Percentiles rank a stretch among this genome's conserved stretches.
Conservation (phyloP, 192 early-diverging fungal species). For the Phlyctochytrium arcticum region DNA sequence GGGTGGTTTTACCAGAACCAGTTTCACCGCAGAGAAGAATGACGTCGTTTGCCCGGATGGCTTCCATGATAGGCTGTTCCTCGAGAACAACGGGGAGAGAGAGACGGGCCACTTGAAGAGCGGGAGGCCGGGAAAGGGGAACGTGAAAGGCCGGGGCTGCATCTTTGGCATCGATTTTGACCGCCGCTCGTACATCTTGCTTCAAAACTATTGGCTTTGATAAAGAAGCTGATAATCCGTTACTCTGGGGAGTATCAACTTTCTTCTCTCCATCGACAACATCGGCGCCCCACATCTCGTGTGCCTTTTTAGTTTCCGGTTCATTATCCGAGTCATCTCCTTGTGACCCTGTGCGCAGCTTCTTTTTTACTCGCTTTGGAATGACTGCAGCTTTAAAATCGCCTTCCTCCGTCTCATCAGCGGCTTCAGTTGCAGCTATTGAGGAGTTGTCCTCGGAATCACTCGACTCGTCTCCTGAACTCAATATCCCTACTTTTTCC, state of each 20-base stretch:
- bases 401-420: not conserved
- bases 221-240: no score
- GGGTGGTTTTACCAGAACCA: slow-evolving; percentile 90
- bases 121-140: slow-evolving; percentile 66
- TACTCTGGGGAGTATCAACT: slow-evolving; percentile 6
- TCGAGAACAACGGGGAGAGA: slow-evolving; percentile 88
- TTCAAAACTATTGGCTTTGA: slow-evolving; percentile 9
- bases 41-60: slow-evolving; percentile 79
- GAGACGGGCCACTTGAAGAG: slow-evolving; percentile 70
- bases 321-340: no score
- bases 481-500: not conserved
- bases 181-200: no score
- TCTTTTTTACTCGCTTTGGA: no score
- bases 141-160: slow-evolving; percentile 42
- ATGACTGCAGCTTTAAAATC: not conserved
- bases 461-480: not conserved
- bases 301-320: no score
- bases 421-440: not conserved
- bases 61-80: slow-evolving; percentile 98
- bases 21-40: slow-evolving; percentile 97
- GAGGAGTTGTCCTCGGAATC: not conserved
- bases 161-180: not conserved
- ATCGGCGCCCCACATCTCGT: slow-evolving; percentile 34
- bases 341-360: no score
- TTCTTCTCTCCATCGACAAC: slow-evolving; percentile 41